These are phyloP conservation scores for Circinella umbellata DNA, from an alignment of 371 early-diverging fungal genomes.

Conservation along the genomic window DNA sequence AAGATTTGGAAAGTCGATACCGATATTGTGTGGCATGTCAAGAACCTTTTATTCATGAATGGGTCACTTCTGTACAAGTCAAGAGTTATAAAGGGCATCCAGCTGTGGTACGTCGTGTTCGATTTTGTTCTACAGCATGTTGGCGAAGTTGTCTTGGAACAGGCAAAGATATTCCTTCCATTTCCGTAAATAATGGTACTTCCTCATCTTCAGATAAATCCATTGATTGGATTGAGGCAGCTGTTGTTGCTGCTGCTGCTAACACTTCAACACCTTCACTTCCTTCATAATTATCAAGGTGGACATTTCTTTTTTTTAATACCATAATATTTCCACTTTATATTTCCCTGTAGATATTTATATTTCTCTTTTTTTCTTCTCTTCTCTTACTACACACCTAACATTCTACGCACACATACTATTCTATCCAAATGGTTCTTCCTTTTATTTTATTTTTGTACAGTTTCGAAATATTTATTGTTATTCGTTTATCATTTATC, in stretches of 20 bases:
- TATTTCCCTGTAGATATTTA: constrained; percentile 2
- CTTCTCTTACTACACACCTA: not conserved
- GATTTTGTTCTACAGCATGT: constrained; percentile 60
- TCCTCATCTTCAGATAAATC: not conserved
- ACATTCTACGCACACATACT: too few relatives aligned
- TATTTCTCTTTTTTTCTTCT: not conserved
- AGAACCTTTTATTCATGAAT: constrained; percentile 62
- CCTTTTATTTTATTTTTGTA: not conserved
- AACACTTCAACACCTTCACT: too few relatives aligned
- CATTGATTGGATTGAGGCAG: constrained; percentile 12
- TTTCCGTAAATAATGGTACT: not conserved
- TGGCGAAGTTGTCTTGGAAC: constrained; percentile 41
- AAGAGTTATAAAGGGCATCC: constrained; percentile 66
- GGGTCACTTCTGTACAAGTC: constrained; percentile 66
- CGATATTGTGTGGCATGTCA: constrained; percentile 55
- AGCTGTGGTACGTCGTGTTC: constrained; percentile 60
- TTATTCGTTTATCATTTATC: too few relatives aligned
- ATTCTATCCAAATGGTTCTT: not conserved
- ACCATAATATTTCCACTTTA: not conserved
- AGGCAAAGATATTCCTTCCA: constrained; percentile 6
- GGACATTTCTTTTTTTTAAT: not conserved
- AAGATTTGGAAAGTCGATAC: constrained; percentile 46
- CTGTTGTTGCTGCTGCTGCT: constrained; percentile 4
- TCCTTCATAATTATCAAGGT: not conserved
- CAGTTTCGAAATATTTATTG: too few relatives aligned